Percentiles rank a stretch among this genome's conserved stretches.
Conservation (phyloP, 495 filamentous ascomycete genomes). For the Annulohypoxylon nitens region DNA sequence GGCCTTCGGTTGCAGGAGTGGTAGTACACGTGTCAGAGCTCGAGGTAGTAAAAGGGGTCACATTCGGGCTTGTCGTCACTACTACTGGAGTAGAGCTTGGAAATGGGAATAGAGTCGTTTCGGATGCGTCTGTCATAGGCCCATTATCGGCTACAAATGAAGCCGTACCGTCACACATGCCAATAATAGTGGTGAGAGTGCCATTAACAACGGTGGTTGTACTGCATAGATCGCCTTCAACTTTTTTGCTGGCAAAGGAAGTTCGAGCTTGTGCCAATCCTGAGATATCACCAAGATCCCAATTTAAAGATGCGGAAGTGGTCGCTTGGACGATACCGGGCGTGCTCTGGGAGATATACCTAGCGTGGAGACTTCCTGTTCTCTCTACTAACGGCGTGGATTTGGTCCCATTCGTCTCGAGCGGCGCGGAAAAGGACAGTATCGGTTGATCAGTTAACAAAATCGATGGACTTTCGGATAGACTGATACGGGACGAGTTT, state of each 20-base stretch:
- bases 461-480: slow-evolving; percentile 30
- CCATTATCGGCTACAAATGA: slow-evolving; percentile 24
- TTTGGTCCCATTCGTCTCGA: slow-evolving; percentile 25
- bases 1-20: not conserved
- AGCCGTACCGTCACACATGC: slow-evolving; percentile 33
- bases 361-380: slow-evolving; percentile 25
- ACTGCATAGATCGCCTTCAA: slow-evolving; percentile 38
- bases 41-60: not conserved
- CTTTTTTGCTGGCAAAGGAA: slow-evolving; percentile 30
- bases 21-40: not conserved
- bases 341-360: slow-evolving; percentile 11
- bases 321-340: slow-evolving; percentile 26
- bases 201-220: slow-evolving; percentile 36
- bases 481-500: slow-evolving; percentile 14
- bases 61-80: not conserved
- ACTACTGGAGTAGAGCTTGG: not conserved
- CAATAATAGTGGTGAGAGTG: slow-evolving; percentile 33
- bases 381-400: slow-evolving; percentile 19
- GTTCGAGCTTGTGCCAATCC: slow-evolving; percentile 24
- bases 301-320: slow-evolving; percentile 35
- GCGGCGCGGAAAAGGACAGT: slow-evolving; percentile 18
- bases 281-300: slow-evolving; percentile 28
- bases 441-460: slow-evolving; percentile 22
- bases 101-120: slow-evolving; percentile 3
- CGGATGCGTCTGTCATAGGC: slow-evolving; percentile 22